Evolutionary conservation across 306 rosid species (phyloP), one percentile per base, ranked within the genome.

Genomic region (Begonia peltatifolia): DNA sequence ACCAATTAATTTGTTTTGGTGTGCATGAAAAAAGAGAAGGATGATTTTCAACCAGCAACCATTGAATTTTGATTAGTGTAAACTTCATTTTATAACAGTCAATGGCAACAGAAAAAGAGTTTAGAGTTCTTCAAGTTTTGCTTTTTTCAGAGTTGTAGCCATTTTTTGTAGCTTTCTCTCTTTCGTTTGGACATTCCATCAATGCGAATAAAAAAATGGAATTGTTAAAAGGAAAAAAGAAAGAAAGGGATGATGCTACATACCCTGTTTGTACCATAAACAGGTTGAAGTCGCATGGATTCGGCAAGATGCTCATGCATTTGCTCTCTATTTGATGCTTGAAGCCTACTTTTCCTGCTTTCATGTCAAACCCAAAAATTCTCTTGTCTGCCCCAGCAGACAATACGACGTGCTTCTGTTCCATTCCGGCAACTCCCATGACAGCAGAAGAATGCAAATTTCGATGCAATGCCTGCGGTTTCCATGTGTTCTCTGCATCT

Each of bases 361-460:
- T 56, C 46, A 65, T 68, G 57, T 92, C 93, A 62, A 59, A 86
- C 42, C 96, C 99, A 71, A 76, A 44, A 57, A 92, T 76, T 67
- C 92, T 79, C 75, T 38, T 83, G 82, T 92, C 99, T 14, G 96
- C 96, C 59, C 99, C 99, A 13, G 65, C 94, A 48, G 99, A 90
- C 59, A 90, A 72, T 54, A 92, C 84, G 10, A 81, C 71, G 44
- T 74, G 82, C 70, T 92, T 92, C 50, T 92, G 94, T 61, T 64
- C 83, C 86, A 92, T 71, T 61, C 94, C 99, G 22, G 94, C 93
- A 30, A 83, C 87, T 56, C 99, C 99, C 99, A 92, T 92, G 61
- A 92, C 96, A 59, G 99, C 96, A 59, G 99, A 92, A 42, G 95
- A 76, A 71, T 86, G 99, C 61, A 76, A 55, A 61, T 67, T 73